These are phyloP conservation scores for Prototheca cutis DNA, from an alignment of 163 green algal genomes.

Conservation along the genomic window DNA sequence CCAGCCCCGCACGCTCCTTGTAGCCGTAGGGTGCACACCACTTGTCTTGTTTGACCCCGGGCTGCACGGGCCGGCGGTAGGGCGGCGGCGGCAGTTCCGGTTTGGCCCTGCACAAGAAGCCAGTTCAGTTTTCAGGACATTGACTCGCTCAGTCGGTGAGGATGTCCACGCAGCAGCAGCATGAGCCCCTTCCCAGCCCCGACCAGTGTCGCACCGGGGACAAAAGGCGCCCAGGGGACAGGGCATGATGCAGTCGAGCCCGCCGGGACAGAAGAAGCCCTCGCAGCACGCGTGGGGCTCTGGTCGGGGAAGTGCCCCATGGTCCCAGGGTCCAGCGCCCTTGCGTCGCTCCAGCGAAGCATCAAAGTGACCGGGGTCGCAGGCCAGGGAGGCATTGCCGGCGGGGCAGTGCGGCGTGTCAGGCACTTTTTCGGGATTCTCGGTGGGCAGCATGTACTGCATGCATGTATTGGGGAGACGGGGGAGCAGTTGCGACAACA, in stretches of 20 bases:
- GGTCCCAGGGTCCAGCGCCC: too few species aligned
- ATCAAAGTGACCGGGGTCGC: conserved; percentile 46
- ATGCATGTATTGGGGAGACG: background rate
- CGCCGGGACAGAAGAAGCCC: conserved; percentile 53
- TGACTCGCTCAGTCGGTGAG: too few species aligned
- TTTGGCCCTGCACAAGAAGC: conserved; percentile 9
- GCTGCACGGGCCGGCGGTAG: conserved; percentile 11
- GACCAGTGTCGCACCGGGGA: conserved; percentile 17
- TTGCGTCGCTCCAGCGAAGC: too few species aligned
- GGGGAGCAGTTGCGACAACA: background rate
- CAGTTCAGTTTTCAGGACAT: too few species aligned
- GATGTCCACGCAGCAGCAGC: too few species aligned
- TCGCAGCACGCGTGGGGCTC: conserved; percentile 39
- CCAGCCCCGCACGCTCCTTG: conserved; percentile 31
- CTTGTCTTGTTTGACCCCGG: background rate
- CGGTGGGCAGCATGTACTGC: conserved; percentile 38
- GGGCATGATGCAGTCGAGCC: conserved; percentile 54
- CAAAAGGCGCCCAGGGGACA: conserved; percentile 51
- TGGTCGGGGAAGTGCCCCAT: too few species aligned
- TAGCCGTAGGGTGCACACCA: conserved; percentile 60
- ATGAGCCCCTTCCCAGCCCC: background rate
- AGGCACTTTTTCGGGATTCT: conserved; percentile 43
- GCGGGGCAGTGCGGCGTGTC: conserved; percentile 28
- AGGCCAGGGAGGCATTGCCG: conserved; percentile 9
- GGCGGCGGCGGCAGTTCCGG: conserved; percentile 12